These are phyloP conservation scores for Blastocystis sp. DNA, from an alignment of 352 stramenopile species.

Conservation along the genomic window DNA sequence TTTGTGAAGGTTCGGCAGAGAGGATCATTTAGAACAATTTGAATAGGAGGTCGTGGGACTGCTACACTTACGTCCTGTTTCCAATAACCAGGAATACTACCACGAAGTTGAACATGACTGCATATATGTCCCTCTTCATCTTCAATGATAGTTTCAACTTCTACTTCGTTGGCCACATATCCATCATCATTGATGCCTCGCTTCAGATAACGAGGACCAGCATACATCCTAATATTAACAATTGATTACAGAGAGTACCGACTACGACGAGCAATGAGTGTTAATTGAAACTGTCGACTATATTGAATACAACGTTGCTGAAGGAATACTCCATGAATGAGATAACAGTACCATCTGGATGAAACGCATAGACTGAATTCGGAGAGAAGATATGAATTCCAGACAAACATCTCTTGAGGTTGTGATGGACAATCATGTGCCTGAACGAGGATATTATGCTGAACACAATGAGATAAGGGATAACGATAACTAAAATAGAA, in stretches of 20 bases:
- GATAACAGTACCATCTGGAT: slow-evolving; percentile 82
- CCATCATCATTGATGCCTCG: slow-evolving; percentile 89
- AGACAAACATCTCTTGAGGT: slow-evolving; percentile 86
- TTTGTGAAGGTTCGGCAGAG: slow-evolving; percentile 85
- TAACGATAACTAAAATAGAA: slow-evolving; percentile 96
- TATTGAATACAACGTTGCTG: slow-evolving; percentile 90
- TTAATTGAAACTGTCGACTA: slow-evolving; percentile 85
- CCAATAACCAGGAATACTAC: slow-evolving; percentile 98
- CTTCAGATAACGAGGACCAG: slow-evolving; percentile 94
- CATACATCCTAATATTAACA: slow-evolving; percentile 85
- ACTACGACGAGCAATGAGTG: slow-evolving; percentile 83
- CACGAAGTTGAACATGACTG: slow-evolving; percentile 90
- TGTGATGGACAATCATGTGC: slow-evolving; percentile 66
- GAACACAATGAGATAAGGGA: not conserved
- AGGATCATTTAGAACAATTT: slow-evolving; percentile 88
- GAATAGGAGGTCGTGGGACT: slow-evolving; percentile 92
- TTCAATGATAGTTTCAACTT: slow-evolving; percentile 89
- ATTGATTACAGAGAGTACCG: not conserved
- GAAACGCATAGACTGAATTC: slow-evolving; percentile 79
- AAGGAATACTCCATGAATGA: slow-evolving; percentile 87
- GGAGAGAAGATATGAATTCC: slow-evolving; percentile 89
- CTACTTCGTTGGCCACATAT: slow-evolving; percentile 97
- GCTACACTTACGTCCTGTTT: slow-evolving; percentile 93
- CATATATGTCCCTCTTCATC: slow-evolving; percentile 82
- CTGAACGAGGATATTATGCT: slow-evolving; percentile 3